Conservation (phyloP, 2,329 filamentous ascomycete species). For the Xenosphaeropsis pyriputrescens region DNA sequence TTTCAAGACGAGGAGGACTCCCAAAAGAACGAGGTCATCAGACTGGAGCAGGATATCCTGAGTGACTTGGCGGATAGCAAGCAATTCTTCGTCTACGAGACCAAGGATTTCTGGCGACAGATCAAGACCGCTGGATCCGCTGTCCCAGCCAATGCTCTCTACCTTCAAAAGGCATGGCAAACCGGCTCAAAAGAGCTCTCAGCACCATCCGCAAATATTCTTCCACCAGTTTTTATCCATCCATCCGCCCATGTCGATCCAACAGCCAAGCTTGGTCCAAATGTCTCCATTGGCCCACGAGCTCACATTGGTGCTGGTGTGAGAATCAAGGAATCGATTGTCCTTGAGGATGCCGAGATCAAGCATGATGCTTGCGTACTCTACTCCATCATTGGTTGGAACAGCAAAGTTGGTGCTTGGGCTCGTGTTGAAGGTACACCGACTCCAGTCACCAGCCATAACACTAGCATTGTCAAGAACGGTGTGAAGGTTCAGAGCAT, state of each 20-base stretch:
- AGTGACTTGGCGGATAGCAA: conserved; percentile 92
- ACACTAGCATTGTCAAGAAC: conserved; percentile 91
- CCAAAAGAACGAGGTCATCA: conserved; percentile 72
- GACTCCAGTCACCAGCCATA: conserved; percentile 74
- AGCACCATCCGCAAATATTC: conserved; percentile 69
- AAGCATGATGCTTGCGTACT: conserved; percentile 93
- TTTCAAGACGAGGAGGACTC: conserved; percentile 58
- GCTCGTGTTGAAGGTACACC: conserved; percentile 93
- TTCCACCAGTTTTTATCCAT: conserved; percentile 91
- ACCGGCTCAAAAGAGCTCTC: conserved; percentile 68
- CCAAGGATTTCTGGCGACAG: conserved; percentile 98
- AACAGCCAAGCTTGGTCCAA: conserved; percentile 90
- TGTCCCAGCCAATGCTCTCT: conserved; percentile 90
- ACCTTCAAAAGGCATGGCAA: conserved; percentile 89
- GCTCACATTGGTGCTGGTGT: conserved; percentile 73
- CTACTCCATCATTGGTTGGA: conserved; percentile 95
- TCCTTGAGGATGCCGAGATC: conserved; percentile 88
- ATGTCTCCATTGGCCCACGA: conserved; percentile 90
- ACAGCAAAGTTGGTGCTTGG: conserved; percentile 93
- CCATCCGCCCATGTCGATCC: conserved; percentile 82
- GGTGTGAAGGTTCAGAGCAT: conserved; percentile 98
- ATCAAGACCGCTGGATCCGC: conserved; percentile 98
- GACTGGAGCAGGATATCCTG: conserved; percentile 92
- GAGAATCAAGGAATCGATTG: conserved; percentile 89
- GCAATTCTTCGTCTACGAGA: conserved; percentile 97